phyloP scores from a whole-genome alignment of 2,329 filamentous ascomycete species.

The Bipolaris sorokiniana region DNA sequence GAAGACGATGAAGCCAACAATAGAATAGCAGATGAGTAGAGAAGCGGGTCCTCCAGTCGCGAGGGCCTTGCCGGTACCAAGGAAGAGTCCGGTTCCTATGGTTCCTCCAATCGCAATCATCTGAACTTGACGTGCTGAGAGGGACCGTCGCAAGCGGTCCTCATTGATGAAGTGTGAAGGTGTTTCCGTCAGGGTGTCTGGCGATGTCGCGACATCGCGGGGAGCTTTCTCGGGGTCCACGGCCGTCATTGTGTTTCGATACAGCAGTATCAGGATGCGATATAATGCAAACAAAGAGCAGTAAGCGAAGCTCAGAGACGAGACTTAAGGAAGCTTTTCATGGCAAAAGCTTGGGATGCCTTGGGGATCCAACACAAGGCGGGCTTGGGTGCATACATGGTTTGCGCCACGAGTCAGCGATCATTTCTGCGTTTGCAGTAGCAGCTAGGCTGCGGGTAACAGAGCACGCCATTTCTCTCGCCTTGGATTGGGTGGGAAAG shows the following conservation, averaged over 20 bases:
- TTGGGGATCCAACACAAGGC: constrained; percentile 2
- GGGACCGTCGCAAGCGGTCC: constrained; percentile 33
- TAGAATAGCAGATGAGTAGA: constrained; percentile 47
- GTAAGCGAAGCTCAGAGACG: not conserved
- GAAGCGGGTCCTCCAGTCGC: constrained; percentile 52
- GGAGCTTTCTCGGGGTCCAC: constrained; percentile 25
- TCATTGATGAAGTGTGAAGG: constrained; percentile 28
- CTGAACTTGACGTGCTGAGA: constrained; percentile 59
- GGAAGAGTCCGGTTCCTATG: constrained; percentile 66
- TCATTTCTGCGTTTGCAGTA: constrained; percentile 1
- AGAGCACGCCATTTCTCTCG: constrained; percentile 30
- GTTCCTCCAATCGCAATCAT: constrained; percentile 68
- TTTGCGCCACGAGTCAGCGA: constrained; percentile 14
- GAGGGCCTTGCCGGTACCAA: constrained; percentile 62
- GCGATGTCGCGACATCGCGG: constrained; percentile 18
- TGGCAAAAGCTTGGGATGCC: constrained; percentile 25
- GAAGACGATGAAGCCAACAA: constrained; percentile 41
- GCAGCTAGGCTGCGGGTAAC: constrained; percentile 16
- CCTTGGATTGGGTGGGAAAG: constrained; percentile 23
- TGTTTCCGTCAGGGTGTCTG: constrained; percentile 17
- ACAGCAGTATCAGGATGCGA: not conserved
- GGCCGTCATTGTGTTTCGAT: constrained; percentile 12
- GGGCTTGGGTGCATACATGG: not conserved
- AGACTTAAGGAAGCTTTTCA: constrained; percentile 27
- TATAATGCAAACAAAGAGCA: not conserved